Evolutionary conservation across 768 basidiomycete genomes (phyloP).

Genomic region (Trametes meyenii): DNA sequence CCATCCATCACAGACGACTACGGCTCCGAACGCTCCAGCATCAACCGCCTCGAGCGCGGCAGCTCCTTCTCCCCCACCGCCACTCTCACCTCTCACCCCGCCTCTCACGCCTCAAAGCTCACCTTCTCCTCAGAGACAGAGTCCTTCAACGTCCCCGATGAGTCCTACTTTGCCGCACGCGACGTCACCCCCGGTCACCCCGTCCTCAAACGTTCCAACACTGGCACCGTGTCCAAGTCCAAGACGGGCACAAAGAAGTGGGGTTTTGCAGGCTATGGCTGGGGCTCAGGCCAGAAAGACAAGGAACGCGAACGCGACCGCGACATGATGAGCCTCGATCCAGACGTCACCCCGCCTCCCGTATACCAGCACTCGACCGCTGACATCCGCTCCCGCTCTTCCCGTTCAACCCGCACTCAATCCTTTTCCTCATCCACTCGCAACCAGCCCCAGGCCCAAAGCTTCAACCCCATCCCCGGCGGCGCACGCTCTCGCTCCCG

Average conservation of each 20-base stretch:
- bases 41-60: slow-evolving; percentile 29
- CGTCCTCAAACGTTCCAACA: slow-evolving; percentile 24
- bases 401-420: slow-evolving; percentile 1
- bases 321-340: slow-evolving; percentile 35
- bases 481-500: slow-evolving; percentile 5
- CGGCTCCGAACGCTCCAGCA: slow-evolving; percentile 31
- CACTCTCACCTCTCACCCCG: slow-evolving; percentile 36
- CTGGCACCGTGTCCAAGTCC: slow-evolving; percentile 17
- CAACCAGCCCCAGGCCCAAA: not conserved
- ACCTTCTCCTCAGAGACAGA: slow-evolving; percentile 36
- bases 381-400: slow-evolving; percentile 15
- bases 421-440: slow-evolving; percentile 7
- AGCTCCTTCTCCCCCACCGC: slow-evolving; percentile 37
- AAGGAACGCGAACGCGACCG: slow-evolving; percentile 40
- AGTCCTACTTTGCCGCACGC: slow-evolving; percentile 21
- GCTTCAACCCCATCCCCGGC: slow-evolving; percentile 14
- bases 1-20: slow-evolving; percentile 26
- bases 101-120: slow-evolving; percentile 35
- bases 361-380: slow-evolving; percentile 23
- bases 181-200: slow-evolving; percentile 27
- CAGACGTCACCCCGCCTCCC: slow-evolving; percentile 32
- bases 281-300: slow-evolving; percentile 58
- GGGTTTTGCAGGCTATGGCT: slow-evolving; percentile 68
- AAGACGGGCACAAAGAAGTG: slow-evolving; percentile 35
- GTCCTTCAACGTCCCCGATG: slow-evolving; percentile 29